These are phyloP conservation scores for Leucogyrophana mollusca DNA, from an alignment of 768 basidiomycete genomes.

Conservation along the genomic window DNA sequence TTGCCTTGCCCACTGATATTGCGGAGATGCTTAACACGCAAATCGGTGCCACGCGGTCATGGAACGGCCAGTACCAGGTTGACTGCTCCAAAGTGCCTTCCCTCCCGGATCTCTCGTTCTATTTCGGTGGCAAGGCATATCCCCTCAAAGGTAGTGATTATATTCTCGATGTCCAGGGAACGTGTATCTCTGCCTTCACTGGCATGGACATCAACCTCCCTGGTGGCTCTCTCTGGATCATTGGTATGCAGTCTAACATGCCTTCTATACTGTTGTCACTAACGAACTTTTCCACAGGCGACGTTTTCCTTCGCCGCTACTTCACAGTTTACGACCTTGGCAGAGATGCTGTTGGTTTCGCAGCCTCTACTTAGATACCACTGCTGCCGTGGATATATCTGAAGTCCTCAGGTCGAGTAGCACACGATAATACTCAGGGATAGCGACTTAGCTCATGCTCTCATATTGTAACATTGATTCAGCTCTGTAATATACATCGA, in stretches of 20 bases:
- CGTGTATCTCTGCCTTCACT: constrained; percentile 92
- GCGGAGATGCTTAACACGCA: constrained; percentile 97
- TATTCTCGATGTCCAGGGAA: constrained; percentile 84
- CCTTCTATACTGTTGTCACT: not conserved
- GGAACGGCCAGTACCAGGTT: constrained; percentile 95
- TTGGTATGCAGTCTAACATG: constrained; percentile 51
- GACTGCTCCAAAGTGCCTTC: constrained; percentile 83
- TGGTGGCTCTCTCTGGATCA: constrained; percentile 81
- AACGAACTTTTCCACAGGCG: constrained; percentile 43
- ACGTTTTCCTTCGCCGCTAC: constrained; percentile 90
- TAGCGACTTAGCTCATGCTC: no score
- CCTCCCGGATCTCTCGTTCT: constrained; percentile 83
- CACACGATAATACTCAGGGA: no score
- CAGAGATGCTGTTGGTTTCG: constrained; percentile 82
- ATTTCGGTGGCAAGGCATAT: constrained; percentile 79
- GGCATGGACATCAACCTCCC: constrained; percentile 88
- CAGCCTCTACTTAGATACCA: constrained; percentile 30
- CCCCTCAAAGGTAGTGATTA: constrained; percentile 83
- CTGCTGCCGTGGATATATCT: not conserved
- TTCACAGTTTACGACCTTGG: constrained; percentile 88
- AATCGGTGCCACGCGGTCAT: constrained; percentile 91
- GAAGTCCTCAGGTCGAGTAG: no score
- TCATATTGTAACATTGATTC: no score
- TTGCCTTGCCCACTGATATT: constrained; percentile 89
- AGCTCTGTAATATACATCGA: no score